These are phyloP conservation scores for Xerocomus spinulosus DNA, from an alignment of 768 basidiomycete species.

Conservation along the genomic window DNA sequence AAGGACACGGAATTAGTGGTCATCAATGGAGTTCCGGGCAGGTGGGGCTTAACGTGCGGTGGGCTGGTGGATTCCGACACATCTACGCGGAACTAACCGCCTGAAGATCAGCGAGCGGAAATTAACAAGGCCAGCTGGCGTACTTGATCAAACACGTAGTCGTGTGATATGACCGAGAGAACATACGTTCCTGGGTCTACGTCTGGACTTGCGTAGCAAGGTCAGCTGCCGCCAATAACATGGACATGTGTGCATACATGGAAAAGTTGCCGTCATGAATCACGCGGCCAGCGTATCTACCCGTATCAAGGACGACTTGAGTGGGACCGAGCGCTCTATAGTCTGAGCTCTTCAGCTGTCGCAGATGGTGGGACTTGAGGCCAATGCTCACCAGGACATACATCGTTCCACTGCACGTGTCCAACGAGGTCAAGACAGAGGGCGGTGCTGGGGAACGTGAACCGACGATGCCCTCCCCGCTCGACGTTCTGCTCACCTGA, in stretches of 20 bases:
- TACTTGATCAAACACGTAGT: conserved; percentile 70
- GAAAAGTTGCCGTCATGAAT: conserved; percentile 55
- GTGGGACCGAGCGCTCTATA: conserved; percentile 47
- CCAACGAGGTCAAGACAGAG: conserved; percentile 57
- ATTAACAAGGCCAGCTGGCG: conserved; percentile 2
- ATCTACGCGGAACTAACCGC: conserved; percentile 61
- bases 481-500: conserved; percentile 6
- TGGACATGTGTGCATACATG: conserved; percentile 46
- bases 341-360: conserved; percentile 25
- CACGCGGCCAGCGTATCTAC: conserved; percentile 48
- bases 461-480: background rate
- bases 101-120: conserved; percentile 1
- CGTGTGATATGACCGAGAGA: conserved; percentile 62
- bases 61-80: conserved; percentile 41
- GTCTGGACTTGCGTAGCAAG: conserved; percentile 45
- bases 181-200: conserved; percentile 67
- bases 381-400: conserved; percentile 50
- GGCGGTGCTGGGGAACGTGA: conserved; percentile 12
- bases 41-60: conserved; percentile 57
- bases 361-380: conserved; percentile 8
- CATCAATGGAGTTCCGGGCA: conserved; percentile 63
- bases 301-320: conserved; percentile 58
- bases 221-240: conserved; percentile 7
- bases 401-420: conserved; percentile 64
- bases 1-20: conserved; percentile 52